phyloP scores from a whole-genome alignment of 2,329 filamentous ascomycete species.

The Dactylellina leptospora region DNA sequence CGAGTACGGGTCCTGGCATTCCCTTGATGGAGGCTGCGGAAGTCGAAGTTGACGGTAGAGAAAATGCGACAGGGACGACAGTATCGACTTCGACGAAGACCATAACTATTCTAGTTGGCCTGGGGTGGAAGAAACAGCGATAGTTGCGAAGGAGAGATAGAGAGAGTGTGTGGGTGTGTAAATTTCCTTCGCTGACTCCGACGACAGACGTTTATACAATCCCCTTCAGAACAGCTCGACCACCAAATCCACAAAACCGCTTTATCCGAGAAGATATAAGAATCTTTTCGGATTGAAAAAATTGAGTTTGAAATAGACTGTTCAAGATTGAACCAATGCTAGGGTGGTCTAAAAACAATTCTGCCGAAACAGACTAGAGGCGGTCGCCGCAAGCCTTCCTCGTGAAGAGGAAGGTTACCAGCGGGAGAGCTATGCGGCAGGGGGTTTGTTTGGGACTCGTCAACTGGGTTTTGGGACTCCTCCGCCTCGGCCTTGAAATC shows the following conservation, averaged over 20 bases:
- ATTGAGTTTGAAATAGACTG: conserved; percentile 43
- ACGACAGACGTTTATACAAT: conserved; percentile 24
- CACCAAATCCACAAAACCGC: conserved; percentile 15
- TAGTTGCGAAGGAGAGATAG: background rate
- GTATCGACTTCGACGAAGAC: conserved; percentile 58
- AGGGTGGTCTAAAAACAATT: conserved; percentile 94
- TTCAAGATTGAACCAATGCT: conserved; percentile 66
- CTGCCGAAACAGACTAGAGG: conserved; percentile 89
- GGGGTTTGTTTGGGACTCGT: conserved; percentile 64
- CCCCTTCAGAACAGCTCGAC: conserved; percentile 25
- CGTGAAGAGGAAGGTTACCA: conserved; percentile 98
- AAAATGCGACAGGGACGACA: conserved; percentile 75
- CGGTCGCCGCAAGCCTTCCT: conserved; percentile 99
- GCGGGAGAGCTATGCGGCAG: conserved; percentile 99
- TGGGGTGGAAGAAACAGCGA: too few species aligned
- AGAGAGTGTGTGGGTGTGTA: conserved; percentile 5
- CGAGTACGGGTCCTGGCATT: conserved; percentile 59
- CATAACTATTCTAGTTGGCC: conserved; percentile 36
- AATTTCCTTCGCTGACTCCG: conserved; percentile 12
- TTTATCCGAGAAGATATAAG: conserved; percentile 25
- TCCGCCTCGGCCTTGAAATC: conserved; percentile 43
- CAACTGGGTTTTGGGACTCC: conserved; percentile 50
- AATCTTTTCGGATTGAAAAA: conserved; percentile 58
- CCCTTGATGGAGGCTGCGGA: conserved; percentile 59
- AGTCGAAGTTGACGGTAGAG: conserved; percentile 59